phyloP scores from a whole-genome alignment of 106 monocot species.

The Xerophyta viscosa region DNA sequence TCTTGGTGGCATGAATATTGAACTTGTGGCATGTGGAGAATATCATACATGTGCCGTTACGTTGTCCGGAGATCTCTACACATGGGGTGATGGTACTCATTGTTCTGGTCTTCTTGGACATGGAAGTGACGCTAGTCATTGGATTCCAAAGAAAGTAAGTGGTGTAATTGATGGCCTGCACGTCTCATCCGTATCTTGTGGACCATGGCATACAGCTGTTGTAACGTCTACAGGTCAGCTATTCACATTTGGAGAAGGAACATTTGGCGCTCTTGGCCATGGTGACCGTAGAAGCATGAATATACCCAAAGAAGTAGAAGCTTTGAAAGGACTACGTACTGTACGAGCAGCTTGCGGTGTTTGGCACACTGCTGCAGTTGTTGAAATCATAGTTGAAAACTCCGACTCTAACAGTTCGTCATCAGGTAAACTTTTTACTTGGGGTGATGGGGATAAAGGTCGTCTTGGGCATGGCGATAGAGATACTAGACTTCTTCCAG shows the following conservation, averaged over 20 bases:
- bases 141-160: constrained; percentile 38
- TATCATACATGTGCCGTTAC: constrained; percentile 75
- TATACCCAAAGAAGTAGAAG: constrained; percentile 41
- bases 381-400: constrained; percentile 19
- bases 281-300: constrained; percentile 34
- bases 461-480: constrained; percentile 45
- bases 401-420: constrained; percentile 15
- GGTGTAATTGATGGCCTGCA: constrained; percentile 35
- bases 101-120: constrained; percentile 48
- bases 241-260: constrained; percentile 64
- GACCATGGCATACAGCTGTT: constrained; percentile 54
- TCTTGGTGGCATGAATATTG: constrained; percentile 42
- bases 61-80: constrained; percentile 57
- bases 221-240: constrained; percentile 50
- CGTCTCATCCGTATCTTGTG: constrained; percentile 52
- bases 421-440: constrained; percentile 37
- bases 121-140: constrained; percentile 45
- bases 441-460: constrained; percentile 59
- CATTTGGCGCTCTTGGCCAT: constrained; percentile 58
- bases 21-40: constrained; percentile 65
- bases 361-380: constrained; percentile 51
- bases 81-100: constrained; percentile 61
- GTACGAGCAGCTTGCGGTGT: constrained; percentile 52
- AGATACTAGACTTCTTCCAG: constrained; percentile 27
- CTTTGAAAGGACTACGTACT: constrained; percentile 36